phyloP scores from a whole-genome alignment of 2,329 filamentous ascomycete species.

The Fusarium clavum region DNA sequence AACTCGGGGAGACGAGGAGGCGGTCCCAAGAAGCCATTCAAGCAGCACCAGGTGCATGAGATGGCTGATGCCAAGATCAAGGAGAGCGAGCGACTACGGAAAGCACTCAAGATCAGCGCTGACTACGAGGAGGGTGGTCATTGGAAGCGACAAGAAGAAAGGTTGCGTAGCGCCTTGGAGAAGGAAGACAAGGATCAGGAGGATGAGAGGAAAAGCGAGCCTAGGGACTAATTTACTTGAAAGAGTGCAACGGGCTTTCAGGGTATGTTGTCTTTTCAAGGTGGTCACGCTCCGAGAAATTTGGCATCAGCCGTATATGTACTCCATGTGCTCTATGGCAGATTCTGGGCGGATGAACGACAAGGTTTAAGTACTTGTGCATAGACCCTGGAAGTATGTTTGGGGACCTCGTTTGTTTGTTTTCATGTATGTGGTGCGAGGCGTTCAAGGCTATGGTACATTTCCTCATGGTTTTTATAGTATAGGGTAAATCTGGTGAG shows the following conservation, averaged over 20 bases:
- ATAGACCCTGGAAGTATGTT: not conserved
- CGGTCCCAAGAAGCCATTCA: slow-evolving; percentile 68
- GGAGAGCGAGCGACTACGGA: slow-evolving; percentile 89
- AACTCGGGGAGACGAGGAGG: slow-evolving; percentile 50
- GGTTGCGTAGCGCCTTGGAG: slow-evolving; percentile 60
- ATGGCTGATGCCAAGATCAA: slow-evolving; percentile 95
- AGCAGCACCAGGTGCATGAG: slow-evolving; percentile 95
- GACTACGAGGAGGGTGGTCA: slow-evolving; percentile 88
- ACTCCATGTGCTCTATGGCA: not conserved
- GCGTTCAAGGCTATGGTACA: slow-evolving; percentile 17
- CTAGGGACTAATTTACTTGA: slow-evolving; percentile 18
- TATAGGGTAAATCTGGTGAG: slow-evolving; percentile 29
- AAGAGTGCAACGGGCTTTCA: not conserved
- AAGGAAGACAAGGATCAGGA: slow-evolving; percentile 54
- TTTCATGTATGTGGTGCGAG: slow-evolving; percentile 6
- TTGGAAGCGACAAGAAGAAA: slow-evolving; percentile 86
- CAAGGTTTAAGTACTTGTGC: not conserved
- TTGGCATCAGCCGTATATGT: not conserved
- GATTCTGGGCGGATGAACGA: not conserved
- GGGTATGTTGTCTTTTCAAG: not conserved
- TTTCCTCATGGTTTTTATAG: not conserved
- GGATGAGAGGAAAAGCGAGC: slow-evolving; percentile 50
- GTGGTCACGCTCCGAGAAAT: no score
- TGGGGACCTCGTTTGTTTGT: not conserved
- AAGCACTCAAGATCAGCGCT: slow-evolving; percentile 86